These are phyloP conservation scores for Zopfia rhizophila DNA, from an alignment of 2,329 filamentous ascomycete species.

Conservation along the genomic window DNA sequence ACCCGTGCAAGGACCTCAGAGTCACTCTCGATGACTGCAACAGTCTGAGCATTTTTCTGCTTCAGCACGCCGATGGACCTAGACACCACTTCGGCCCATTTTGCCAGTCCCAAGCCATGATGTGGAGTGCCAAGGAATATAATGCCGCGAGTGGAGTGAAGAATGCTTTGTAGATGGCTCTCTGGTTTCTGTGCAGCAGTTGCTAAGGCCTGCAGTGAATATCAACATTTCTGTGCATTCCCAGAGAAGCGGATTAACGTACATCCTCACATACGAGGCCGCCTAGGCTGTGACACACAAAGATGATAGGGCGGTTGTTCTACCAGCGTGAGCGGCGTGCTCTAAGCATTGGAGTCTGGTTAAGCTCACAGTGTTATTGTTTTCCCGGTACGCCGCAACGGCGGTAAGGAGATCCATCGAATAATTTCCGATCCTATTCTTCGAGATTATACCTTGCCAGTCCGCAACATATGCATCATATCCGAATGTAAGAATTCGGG, in stretches of 20 bases:
- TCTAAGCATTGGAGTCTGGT: too few species aligned
- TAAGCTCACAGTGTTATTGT: too few species aligned
- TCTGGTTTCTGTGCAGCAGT: slow-evolving; percentile 28
- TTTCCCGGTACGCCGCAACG: slow-evolving; percentile 33
- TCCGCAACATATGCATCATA: slow-evolving; percentile 33
- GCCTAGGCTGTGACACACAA: slow-evolving; percentile 43
- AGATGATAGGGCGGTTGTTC: slow-evolving; percentile 39
- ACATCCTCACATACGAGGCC: slow-evolving; percentile 42
- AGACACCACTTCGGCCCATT: slow-evolving; percentile 19
- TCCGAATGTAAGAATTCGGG: slow-evolving; percentile 23
- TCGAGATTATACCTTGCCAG: slow-evolving; percentile 34
- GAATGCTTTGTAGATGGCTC: not conserved
- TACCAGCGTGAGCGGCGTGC: slow-evolving; percentile 19
- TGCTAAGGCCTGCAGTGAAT: slow-evolving; percentile 16
- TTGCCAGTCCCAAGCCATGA: not conserved
- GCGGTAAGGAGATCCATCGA: slow-evolving; percentile 39
- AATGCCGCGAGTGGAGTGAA: slow-evolving; percentile 1
- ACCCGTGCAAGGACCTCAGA: slow-evolving; percentile 42
- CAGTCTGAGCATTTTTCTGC: slow-evolving; percentile 35
- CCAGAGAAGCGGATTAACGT: slow-evolving; percentile 14
- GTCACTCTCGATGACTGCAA: slow-evolving; percentile 33
- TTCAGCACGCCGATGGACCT: slow-evolving; percentile 41
- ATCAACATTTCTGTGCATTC: not conserved
- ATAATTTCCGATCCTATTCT: slow-evolving; percentile 41
- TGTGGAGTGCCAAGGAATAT: slow-evolving; percentile 8